Evolutionary conservation across 108 stramenopile species (phyloP).

Genomic region (Aurantiochytrium sp.): DNA sequence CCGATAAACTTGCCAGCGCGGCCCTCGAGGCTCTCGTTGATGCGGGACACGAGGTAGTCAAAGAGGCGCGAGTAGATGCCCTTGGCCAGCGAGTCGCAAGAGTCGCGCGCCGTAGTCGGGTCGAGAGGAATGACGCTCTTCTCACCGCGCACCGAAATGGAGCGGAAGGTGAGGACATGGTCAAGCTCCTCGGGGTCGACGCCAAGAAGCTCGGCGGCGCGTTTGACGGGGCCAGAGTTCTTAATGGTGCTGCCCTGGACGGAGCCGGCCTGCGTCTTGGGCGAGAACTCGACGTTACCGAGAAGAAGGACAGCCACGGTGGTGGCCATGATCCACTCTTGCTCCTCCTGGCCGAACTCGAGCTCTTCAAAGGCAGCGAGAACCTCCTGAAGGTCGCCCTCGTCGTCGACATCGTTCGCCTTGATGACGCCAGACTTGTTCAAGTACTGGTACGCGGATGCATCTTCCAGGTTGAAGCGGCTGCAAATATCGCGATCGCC

Average conservation of each 20-base stretch:
- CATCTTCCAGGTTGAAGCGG: background rate
- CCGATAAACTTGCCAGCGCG: conserved; percentile 60
- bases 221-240: conserved; percentile 46
- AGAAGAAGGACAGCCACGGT: conserved; percentile 72
- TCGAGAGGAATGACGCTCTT: conserved; percentile 65
- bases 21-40: conserved; percentile 75
- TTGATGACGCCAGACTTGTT: conserved; percentile 26
- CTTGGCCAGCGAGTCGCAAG: conserved; percentile 89
- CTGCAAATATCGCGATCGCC: background rate
- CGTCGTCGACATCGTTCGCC: conserved; percentile 16
- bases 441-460: background rate
- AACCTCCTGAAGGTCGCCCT: conserved; percentile 19
- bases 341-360: conserved; percentile 21
- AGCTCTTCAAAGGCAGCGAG: conserved; percentile 17
- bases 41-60: conserved; percentile 76
- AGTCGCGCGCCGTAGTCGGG: conserved; percentile 68
- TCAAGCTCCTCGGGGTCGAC: conserved; percentile 48
- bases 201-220: conserved; percentile 66
- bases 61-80: conserved; percentile 86
- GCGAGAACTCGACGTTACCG: conserved; percentile 72
- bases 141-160: conserved; percentile 64
- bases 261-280: conserved; percentile 27
- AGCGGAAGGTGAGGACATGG: conserved; percentile 64
- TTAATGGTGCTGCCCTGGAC: conserved; percentile 51
- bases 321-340: conserved; percentile 50